Evolutionary conservation across 139 green algal genomes (phyloP), one percentile per base, ranked within the genome.

Genomic region (Asterochloris sp.): DNA sequence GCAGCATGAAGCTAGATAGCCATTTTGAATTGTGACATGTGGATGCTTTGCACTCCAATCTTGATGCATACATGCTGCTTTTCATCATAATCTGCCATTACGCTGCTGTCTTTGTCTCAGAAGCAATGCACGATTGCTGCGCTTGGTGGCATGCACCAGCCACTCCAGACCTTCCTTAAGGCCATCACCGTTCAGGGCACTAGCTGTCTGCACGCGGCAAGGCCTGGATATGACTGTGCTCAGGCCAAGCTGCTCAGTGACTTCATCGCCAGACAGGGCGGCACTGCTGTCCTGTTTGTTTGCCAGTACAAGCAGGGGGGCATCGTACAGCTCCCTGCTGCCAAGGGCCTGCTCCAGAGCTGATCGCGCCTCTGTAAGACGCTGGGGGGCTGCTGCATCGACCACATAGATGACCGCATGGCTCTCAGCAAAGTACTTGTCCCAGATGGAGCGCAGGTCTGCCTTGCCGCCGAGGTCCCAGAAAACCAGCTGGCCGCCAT

Each of bases 371-470:
- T 95, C 92, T 0, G 90, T 90, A 17, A 96, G 86, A 60, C 83
- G 76, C 10, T n/a, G 69, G 47, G 81, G 77, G 26, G 54, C 87
- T 9, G 89, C 83, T 13, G 92, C 83, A 79, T 99, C 96, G 19
- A 99, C 90, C 0, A 98, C 93, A 84, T 92, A 99, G 10, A 99
- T 67, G 11, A 99, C 85, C 13, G 92, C 95, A 80, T 99, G 95
- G 17, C 91, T 91, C 74, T 99, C 96, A 24, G 88, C 90, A 80
- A 95, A 99, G 87, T 99, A 99, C 81, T 99, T 99, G 85, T 98
- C 95, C 96, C 96, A 99, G 38, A 99, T 98, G 11, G 89, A 89
- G 14, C 93, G 92, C 78, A 99, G 88, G 11, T 92, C 92, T 0
- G 89, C 61, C 54, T 91, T 85, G 10, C 94, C 94, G 0, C 96